Evolutionary conservation across 75 land plant species (phyloP).

Genomic region (Picea glauca): DNA sequence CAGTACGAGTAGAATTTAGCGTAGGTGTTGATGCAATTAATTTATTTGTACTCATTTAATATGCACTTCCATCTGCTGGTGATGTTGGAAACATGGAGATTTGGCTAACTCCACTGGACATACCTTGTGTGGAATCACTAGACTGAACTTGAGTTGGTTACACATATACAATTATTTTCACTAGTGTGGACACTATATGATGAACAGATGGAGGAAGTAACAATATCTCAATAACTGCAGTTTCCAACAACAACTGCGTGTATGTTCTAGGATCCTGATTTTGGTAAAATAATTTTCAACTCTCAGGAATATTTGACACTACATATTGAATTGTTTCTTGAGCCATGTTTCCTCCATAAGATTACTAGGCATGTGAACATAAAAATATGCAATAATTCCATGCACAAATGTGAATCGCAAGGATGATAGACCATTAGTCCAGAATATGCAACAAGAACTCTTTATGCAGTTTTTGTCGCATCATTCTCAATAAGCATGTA

Average conservation of each 20-base stretch:
- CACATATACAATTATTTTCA: slow-evolving; percentile 75
- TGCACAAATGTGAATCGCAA: slow-evolving; percentile 92
- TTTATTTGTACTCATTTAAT: slow-evolving; percentile 44
- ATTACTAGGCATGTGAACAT: slow-evolving; percentile 91
- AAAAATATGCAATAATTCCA: slow-evolving; percentile 95
- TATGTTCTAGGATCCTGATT: slow-evolving; percentile 96
- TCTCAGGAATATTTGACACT: slow-evolving; percentile 52
- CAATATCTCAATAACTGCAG: slow-evolving; percentile 92
- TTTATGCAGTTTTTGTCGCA: slow-evolving; percentile 82
- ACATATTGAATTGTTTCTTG: slow-evolving; percentile 42
- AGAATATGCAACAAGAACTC: slow-evolving; percentile 58
- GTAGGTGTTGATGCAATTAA: slow-evolving; percentile 35
- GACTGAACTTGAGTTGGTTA: slow-evolving; percentile 66
- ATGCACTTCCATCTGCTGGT: slow-evolving; percentile 69
- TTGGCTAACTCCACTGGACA: slow-evolving; percentile 29
- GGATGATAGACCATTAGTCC: slow-evolving; percentile 72
- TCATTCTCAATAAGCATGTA: slow-evolving; percentile 82
- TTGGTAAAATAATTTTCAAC: slow-evolving; percentile 84
- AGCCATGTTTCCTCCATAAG: slow-evolving; percentile 48
- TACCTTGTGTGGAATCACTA: slow-evolving; percentile 37
- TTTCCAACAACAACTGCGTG: slow-evolving; percentile 90
- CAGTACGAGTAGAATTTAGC: slow-evolving; percentile 45
- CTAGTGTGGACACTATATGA: slow-evolving; percentile 80
- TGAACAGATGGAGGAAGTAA: slow-evolving; percentile 66
- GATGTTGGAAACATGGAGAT: slow-evolving; percentile 69